phyloP scores from a whole-genome alignment of 371 early-diverging fungal species.

The Mortierella sp. region DNA sequence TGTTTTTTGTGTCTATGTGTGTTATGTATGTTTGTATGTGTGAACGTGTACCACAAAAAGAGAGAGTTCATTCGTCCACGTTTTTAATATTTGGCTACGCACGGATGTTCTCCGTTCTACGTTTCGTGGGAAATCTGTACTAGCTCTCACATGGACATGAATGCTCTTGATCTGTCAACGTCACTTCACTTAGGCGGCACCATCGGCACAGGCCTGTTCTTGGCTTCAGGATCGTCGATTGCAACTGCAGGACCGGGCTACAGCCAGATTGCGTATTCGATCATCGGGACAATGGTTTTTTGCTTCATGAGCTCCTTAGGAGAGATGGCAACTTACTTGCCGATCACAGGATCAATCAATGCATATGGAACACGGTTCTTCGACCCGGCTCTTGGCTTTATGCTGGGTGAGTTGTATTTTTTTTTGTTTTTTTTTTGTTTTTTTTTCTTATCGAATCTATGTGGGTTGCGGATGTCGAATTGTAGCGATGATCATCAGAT shows the following conservation, averaged over 20 bases:
- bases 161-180: too few species aligned
- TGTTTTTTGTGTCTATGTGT: too few species aligned
- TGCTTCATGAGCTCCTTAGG: slow-evolving; percentile 84
- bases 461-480: too few species aligned
- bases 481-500: too few species aligned
- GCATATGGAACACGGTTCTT: slow-evolving; percentile 86
- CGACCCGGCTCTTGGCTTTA: slow-evolving; percentile 84
- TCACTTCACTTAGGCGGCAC: slow-evolving; percentile 68
- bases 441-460: not conserved
- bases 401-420: slow-evolving; percentile 76
- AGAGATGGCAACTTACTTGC: slow-evolving; percentile 87
- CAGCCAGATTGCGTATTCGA: slow-evolving; percentile 76
- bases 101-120: not conserved
- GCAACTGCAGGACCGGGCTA: slow-evolving; percentile 84
- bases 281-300: slow-evolving; percentile 83
- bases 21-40: not conserved
- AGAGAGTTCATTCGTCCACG: too few species aligned
- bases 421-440: not conserved
- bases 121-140: not conserved
- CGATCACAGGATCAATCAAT: slow-evolving; percentile 87
- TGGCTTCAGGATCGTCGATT: slow-evolving; percentile 83
- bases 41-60: not conserved
- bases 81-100: too few species aligned
- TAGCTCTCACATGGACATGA: not conserved
- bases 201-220: slow-evolving; percentile 88